Base-by-base conservation (phyloP, 345 rosid genomes). In the Draba incana region DNA sequence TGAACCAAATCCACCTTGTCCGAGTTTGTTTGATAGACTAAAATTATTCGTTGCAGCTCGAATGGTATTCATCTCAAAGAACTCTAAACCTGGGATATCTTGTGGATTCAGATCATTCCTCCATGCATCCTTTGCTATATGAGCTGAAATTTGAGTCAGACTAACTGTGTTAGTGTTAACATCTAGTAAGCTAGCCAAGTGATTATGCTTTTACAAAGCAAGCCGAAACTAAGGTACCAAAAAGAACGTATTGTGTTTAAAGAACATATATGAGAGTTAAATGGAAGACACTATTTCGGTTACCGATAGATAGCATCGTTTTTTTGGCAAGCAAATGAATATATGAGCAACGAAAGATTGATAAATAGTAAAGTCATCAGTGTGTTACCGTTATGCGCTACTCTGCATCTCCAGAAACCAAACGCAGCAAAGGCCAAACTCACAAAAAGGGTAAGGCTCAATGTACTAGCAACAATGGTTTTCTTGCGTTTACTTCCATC, bases 1-100 rank as follows among this genome's bases (percentile, higher is more conserved):
- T 4, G 75, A 9, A 5, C 75, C 75, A 44, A 71, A 71, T 31
- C 64, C 69, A 2, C 75, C 75, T 23, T 71, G 55, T 9, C 75
- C 69, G 12, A 71, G 75, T 54, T 71, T 71, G n/a, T 71, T 71
- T 39, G 60, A n/a, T 4, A 20, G 8, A 33, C 46, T 33, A 16
- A 71, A 71, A 42, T 54, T 54, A n/a, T 71, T n/a, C 8, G 75
- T 71, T 5, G 69, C 69, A 1, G 3, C 33, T 28, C 9, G 24
- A 6, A 71, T 49, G 16, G 39, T 50, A 11, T 16, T 27, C 28
- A 50, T 49, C 5, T 70, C 68, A 62, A 56, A 68, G 25, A 56
- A 57, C 9, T 27, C 7, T 42, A 68, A 46, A 16, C 61, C 62
- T 13, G 72, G 25, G 12, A 57, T 27, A 13, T 45, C 49, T 13